Conservation (phyloP, 1,284 basidiomycete genomes). For the Anthracocystis walkeri region DNA sequence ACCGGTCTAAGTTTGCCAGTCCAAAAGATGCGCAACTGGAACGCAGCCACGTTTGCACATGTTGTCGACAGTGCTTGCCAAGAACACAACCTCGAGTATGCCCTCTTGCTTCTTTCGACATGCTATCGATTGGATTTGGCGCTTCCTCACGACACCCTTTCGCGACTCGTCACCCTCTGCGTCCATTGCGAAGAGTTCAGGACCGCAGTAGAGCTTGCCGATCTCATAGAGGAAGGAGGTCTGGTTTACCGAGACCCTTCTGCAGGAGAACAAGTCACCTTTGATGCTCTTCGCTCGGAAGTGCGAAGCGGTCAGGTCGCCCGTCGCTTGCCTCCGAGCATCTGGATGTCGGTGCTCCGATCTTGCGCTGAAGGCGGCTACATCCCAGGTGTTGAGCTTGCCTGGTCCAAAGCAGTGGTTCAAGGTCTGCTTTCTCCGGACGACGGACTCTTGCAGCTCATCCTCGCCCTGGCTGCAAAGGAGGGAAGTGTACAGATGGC, state of each 20-base stretch:
- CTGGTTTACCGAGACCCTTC: slow-evolving; percentile 13
- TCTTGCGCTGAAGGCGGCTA: slow-evolving; percentile 51
- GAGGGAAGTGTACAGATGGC: slow-evolving; percentile 47
- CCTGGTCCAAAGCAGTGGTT: slow-evolving; percentile 50
- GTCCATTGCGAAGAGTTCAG: slow-evolving; percentile 45
- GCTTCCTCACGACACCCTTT: slow-evolving; percentile 32
- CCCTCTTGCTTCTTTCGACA: slow-evolving; percentile 39
- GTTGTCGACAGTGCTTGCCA: slow-evolving; percentile 45
- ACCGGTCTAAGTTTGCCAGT: slow-evolving; percentile 14
- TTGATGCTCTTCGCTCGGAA: slow-evolving; percentile 9
- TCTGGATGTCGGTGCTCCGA: slow-evolving; percentile 60
- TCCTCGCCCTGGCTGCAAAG: slow-evolving; percentile 49
- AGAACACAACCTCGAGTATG: slow-evolving; percentile 53
- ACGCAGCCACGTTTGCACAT: slow-evolving; percentile 47
- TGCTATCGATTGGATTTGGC: slow-evolving; percentile 26
- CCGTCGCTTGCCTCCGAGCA: slow-evolving; percentile 29
- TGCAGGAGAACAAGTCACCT: neutral
- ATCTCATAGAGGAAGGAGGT: slow-evolving; percentile 36
- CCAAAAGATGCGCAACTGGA: slow-evolving; percentile 46
- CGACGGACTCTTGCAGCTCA: slow-evolving; percentile 46
- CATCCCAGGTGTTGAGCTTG: slow-evolving; percentile 49
- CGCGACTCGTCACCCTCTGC: slow-evolving; percentile 25
- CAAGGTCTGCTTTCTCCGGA: slow-evolving; percentile 41
- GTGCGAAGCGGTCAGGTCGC: slow-evolving; percentile 23
- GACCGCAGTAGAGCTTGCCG: slow-evolving; percentile 50